Evolutionary conservation across 1,139 yeast species (phyloP), one percentile per base, ranked within the genome.

Genomic region (Blastobotrys malaysiensis): DNA sequence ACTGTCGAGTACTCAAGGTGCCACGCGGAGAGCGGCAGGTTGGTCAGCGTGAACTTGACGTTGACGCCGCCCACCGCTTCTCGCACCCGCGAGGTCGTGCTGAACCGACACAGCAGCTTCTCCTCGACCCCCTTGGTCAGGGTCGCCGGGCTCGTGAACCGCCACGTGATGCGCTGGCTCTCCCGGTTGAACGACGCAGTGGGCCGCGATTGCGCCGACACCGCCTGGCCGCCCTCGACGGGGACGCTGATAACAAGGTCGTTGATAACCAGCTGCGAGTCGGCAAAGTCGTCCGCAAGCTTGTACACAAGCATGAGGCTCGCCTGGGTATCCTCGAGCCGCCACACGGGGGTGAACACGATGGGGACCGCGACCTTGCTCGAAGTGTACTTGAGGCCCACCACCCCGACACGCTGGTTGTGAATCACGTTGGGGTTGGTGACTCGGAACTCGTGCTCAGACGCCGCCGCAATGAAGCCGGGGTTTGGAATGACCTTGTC

Each of bases 131-230:
- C 96, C 52, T 82, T 78, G 46, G 80, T 82, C 48, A 87, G 78
- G 9, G 73, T 72, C 4, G 87, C 91, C 13, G 73, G 72, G 52
- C 65, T 66, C 20, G 55, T 51, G 65, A 80, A 83, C 66, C 87
- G 80, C 97, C 97, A 90, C 0, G 93, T 86, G 55, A 91, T 84
- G 70, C 97, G 81, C 63, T 83, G 86, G 65, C 82, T 84, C 49
- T 88, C 97, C 66, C 82, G 84, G 70, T 85, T 88, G 75, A 89
- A 89, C 0, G 95, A 81, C 51, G 97, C 98, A 55, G 87, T 84
- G 3, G 98, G 98, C 66, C 87, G 88, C 11, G 96, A 86, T 57
- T 90, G 83, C 0, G 97, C 97, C 22, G 89, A 79, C 19, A 67
- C 65, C 22, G 82, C 79, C 43, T 76, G 73, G 4, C 50, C 47